Base-by-base conservation (phyloP, 768 basidiomycete species). In the Boletus speciosus region DNA sequence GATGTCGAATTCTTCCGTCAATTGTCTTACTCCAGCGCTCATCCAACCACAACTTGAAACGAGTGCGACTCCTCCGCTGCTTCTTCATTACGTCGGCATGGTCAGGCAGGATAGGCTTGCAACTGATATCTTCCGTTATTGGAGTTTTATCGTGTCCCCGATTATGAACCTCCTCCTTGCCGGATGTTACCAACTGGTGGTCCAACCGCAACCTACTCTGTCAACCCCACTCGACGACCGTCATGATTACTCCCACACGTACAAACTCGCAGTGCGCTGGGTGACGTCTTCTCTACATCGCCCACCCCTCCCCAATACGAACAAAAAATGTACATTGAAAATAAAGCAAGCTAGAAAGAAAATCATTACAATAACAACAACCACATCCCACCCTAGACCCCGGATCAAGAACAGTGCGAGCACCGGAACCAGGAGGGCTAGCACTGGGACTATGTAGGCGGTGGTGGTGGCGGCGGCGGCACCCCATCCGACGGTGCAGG, bases 241-340 rank as follows among this genome's bases (percentile, higher is more conserved):
- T 27, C 25, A 27, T 27, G 9, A 29, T 29, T 21, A 19, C 7
- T 19, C 38, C 38, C 12, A 7, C 21, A 14, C 19, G 19, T 19
- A 19, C 21, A 14, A 23, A 2, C 19, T 10, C 19, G 6, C 34
- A 35, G 34, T 35, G 34, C 35, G 6, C 12, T 10, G 21, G 39
- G 39, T 29, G 38, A 21, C 38, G 38, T 11, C 38, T 39, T 38
- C 25, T 27, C 25, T 6, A 27, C 25, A 27, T 27, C 25, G 8
- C 21, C 31, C 27, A 37, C 27, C 43, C 4, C 34, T 15, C 41
- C 43, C 41, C 43, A 11, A 10, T 47, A 47, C 21, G 56, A 39
- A 23, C 61, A 55, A 52, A 61, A 51, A 47, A 68, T 58, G 52
- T 70, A 69, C 66, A 70, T 65, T 66, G 46, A 71, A 71, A 62